phyloP scores from a whole-genome alignment of 306 rosid species.

The Pachyrhizus erosus region DNA sequence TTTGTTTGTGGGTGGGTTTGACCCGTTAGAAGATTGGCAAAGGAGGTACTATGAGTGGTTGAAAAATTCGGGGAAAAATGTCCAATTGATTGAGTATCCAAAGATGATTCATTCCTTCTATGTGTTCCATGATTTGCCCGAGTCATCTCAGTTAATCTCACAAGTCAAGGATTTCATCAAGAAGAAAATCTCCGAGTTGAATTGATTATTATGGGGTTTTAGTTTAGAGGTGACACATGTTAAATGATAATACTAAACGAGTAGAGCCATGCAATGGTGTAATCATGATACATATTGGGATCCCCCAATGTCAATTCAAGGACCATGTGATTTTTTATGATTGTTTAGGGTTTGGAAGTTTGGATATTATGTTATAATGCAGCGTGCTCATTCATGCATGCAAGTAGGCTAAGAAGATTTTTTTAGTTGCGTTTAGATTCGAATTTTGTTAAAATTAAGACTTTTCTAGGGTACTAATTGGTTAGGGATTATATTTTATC shows the following conservation, averaged over 20 bases:
- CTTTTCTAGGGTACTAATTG: no score
- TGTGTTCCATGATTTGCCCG: slow-evolving; percentile 60
- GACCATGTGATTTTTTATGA: no score
- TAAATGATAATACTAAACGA: no score
- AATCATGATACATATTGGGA: no score
- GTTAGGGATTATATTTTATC: no score
- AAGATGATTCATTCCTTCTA: slow-evolving; percentile 69
- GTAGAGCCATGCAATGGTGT: no score
- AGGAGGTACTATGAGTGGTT: slow-evolving; percentile 69
- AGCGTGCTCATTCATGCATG: no score
- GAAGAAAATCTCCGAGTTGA: slow-evolving; percentile 11
- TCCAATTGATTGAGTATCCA: slow-evolving; percentile 60
- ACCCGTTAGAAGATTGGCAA: slow-evolving; percentile 84
- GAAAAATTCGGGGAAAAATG: slow-evolving; percentile 57
- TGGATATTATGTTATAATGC: no score
- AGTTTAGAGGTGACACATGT: not conserved
- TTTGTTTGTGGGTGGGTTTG: slow-evolving; percentile 70
- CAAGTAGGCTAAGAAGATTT: no score
- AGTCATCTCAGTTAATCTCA: slow-evolving; percentile 48
- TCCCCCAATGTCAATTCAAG: no score
- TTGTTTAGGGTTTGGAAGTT: no score
- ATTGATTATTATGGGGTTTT: no score
- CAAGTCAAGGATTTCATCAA: slow-evolving; percentile 60
- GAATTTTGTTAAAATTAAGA: not conserved
- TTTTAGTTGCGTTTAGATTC: not conserved